phyloP scores from a whole-genome alignment of 129 eudicot species.

The Lonicera japonica region DNA sequence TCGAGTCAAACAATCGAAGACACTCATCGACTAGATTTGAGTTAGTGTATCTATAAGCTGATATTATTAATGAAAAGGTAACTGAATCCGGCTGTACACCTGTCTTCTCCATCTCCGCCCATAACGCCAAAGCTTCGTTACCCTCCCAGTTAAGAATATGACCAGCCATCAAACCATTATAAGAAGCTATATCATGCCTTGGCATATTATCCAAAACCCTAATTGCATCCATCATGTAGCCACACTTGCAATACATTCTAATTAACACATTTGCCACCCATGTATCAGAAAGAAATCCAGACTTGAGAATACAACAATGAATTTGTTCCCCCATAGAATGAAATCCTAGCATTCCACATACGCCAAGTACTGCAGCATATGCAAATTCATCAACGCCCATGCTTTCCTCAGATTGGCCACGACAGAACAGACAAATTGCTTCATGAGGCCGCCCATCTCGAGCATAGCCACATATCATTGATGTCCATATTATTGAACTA shows the following conservation, averaged over 20 bases:
- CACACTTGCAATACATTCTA: slow-evolving; percentile 84
- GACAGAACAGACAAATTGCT: slow-evolving; percentile 51
- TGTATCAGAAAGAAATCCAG: slow-evolving; percentile 39
- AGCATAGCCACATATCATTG: slow-evolving; percentile 77
- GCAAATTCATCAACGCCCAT: slow-evolving; percentile 46
- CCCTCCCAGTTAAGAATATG: slow-evolving; percentile 69
- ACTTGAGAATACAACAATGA: slow-evolving; percentile 43
- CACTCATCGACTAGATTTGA: slow-evolving; percentile 54
- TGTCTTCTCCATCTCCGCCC: slow-evolving; percentile 50
- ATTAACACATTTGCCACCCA: slow-evolving; percentile 58
- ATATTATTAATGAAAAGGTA: slow-evolving; percentile 44
- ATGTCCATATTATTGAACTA: slow-evolving; percentile 44
- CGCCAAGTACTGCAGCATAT: slow-evolving; percentile 51
- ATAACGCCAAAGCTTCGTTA: slow-evolving; percentile 49
- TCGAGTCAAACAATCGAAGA: slow-evolving; percentile 49
- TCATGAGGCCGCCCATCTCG: slow-evolving; percentile 57
- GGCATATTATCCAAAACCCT: slow-evolving; percentile 59
- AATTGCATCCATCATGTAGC: slow-evolving; percentile 47
- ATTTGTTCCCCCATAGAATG: slow-evolving; percentile 65
- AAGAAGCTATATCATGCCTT: slow-evolving; percentile 53
- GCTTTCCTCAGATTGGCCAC: slow-evolving; percentile 34
- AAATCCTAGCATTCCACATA: slow-evolving; percentile 71
- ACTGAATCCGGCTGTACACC: slow-evolving; percentile 49
- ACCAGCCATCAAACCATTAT: slow-evolving; percentile 72
- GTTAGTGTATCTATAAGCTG: slow-evolving; percentile 59